Base-by-base conservation (phyloP, 1,284 basidiomycete genomes). In the Rhodotorula glutinis region DNA sequence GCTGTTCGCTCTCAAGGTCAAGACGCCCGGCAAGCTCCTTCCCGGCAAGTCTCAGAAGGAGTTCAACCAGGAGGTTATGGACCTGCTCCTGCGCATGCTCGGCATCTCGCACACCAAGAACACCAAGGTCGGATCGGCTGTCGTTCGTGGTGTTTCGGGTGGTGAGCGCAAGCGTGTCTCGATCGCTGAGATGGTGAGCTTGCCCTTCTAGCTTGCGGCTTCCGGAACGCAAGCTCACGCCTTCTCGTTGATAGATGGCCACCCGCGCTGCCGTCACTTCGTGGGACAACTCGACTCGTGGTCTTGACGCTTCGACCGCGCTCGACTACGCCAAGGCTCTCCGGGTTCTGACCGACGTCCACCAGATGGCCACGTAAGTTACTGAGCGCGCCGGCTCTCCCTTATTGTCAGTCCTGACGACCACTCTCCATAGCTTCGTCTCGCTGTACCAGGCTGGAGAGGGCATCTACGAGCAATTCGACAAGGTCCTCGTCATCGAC, bases 401-500 rank as follows among this genome's bases (percentile, higher is more conserved):
- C 4, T 55, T n/a, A 8, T 10, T 11, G 10, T 8, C 33, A 14
- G 21, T 14, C 33, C n/a, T 43, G 54, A 56, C 44, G 23, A 23
- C 10, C 23, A 3, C 43, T 51, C 4, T n/a, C 25, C 16, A n/a
- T 25, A 51, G 49, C 25, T 68, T 68, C 66, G 60, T 61, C 23
- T 64, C 62, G 30, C 60, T 68, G 10, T 68, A 68, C 59, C 66
- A 68, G 78, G 85, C 85, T 46, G 84, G 86, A 61, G 79, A 79
- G 85, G 89, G 78, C 81, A 92, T 75, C 78, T 90, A 72, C 78
- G 79, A 85, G 17, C 81, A 81, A 58, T 91, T 91, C 73, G 88
- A 90, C 80, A 90, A 90, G 79, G 87, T 90, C 67, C 70, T 76
- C 66, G 85, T 96, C 33, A 81, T 95, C 62, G 87, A 92, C 78